Evolutionary conservation across 495 filamentous ascomycete species (phyloP), one percentile per base, ranked within the genome.

Genomic region (Copromyces sp.): DNA sequence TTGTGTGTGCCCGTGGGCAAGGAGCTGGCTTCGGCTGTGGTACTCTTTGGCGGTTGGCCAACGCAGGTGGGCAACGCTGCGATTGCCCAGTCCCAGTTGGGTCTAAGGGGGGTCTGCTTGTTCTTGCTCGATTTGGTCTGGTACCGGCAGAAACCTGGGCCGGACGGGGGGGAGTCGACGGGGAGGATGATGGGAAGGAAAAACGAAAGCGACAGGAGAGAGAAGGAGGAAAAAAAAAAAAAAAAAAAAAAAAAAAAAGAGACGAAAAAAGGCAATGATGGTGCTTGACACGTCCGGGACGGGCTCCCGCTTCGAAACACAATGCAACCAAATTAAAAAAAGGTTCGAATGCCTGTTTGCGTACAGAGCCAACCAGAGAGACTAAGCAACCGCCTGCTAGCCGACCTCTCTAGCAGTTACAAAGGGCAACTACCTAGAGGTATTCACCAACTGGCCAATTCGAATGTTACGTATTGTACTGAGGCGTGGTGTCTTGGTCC

Each of bases 141-240:
- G 35, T 17, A 45, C 37, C 53, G 39, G 39, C 73, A 69, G 68
- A 74, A 45, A 74, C 74, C 70, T 70, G 68, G 69, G 32, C 59
- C 53, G 70, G 39, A 53, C 39, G 40, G 70, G 71, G 39, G 73
- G 70, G 70, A 42, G 59, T 39, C 70, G 41, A 47, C 70, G 69
- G 24, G 42, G 45, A 42, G 73, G n/a, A 44, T 29, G 39, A 44
- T 17, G 69, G 72, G 32, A 41, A 47, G 73, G 71, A 45, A 71
- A 53, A 37, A n/a, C 24, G 47, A 72, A 45, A 70, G 68, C 29
- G 68, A 59, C 45, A 41, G n/a, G n/a, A n/a, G n/a, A n/a, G n/a
- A n/a, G n/a, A n/a, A 37, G 69, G 40, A 29, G 40, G 73, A 71
- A 74, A 75, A 72, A 75, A 70, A 40, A 4, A 75, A 70, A 40